These are phyloP conservation scores for Wallacemonas sp. DNA, from an alignment of 208 protist genomes.

Conservation along the genomic window DNA sequence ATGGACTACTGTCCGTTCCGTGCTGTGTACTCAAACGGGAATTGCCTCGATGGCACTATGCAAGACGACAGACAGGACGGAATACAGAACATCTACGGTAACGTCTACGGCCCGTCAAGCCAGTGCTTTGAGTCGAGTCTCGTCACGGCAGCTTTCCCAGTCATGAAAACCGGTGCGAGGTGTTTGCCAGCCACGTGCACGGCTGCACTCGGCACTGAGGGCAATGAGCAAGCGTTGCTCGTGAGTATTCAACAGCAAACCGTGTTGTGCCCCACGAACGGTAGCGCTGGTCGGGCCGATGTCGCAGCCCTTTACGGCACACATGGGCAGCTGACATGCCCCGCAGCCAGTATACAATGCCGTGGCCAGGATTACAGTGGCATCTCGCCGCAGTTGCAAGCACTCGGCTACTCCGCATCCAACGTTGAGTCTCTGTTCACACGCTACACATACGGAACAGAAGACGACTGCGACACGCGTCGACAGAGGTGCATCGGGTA, in stretches of 20 bases:
- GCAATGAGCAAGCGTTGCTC: conserved; percentile 22
- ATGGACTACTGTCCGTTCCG: conserved; percentile 65
- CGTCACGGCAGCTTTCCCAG: conserved; percentile 30
- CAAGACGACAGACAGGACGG: conserved; percentile 20
- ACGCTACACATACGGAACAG: background rate
- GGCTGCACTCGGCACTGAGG: background rate
- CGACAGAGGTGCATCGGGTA: conserved; percentile 7
- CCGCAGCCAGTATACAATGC: background rate
- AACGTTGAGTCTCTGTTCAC: conserved; percentile 12
- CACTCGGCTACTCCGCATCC: background rate
- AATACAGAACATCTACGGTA: conserved; percentile 36
- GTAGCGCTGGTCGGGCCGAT: conserved; percentile 32
- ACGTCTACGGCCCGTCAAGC: conserved; percentile 29
- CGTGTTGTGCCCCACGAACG: conserved; percentile 36
- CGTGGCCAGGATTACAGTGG: background rate
- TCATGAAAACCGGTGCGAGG: conserved; percentile 14
- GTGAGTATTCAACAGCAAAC: conserved; percentile 53
- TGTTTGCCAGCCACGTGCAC: conserved; percentile 56
- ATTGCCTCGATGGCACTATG: conserved; percentile 26
- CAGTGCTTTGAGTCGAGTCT: conserved; percentile 51
- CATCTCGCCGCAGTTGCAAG: conserved; percentile 6
- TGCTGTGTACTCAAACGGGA: conserved; percentile 24
- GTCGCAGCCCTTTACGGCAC: conserved; percentile 34
- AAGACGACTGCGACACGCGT: conserved; percentile 1
- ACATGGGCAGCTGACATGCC: conserved; percentile 26